Evolutionary conservation across 2,329 filamentous ascomycete species (phyloP).

Genomic region (Lachnellula hyalina): DNA sequence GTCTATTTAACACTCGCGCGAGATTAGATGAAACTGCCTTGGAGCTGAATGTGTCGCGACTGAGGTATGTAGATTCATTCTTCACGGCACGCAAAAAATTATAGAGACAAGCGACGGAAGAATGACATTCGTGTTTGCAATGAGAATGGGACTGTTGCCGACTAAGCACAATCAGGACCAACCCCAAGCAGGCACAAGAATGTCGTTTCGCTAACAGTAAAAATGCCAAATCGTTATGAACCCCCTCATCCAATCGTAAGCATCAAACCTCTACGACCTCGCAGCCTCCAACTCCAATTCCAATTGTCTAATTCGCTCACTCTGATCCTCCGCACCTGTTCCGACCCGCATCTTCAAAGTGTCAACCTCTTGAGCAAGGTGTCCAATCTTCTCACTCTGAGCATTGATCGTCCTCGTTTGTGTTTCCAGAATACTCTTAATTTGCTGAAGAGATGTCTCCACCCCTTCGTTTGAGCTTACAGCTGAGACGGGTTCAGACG

Average conservation of each 20-base stretch:
- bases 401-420: constrained; percentile 72
- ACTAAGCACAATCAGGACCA: no score
- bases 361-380: constrained; percentile 69
- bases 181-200: neutral
- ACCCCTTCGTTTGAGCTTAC: constrained; percentile 42
- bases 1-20: no score
- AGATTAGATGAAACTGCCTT: no score
- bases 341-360: constrained; percentile 72
- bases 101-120: no score
- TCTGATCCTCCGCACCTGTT: constrained; percentile 53
- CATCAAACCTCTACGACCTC: constrained; percentile 37
- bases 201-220: neutral
- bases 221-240: neutral
- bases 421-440: constrained; percentile 69
- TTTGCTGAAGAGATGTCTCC: constrained; percentile 65
- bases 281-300: constrained; percentile 63
- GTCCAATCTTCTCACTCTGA: constrained; percentile 71
- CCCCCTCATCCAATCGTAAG: neutral
- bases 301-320: constrained; percentile 60
- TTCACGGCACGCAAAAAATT: no score
- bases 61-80: no score
- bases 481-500: constrained; percentile 32
- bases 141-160: no score
- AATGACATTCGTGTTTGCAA: no score
- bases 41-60: no score